Percentiles rank a stretch among this genome's conserved stretches.
phyloP scores from a whole-genome alignment of 495 filamentous ascomycete species.

The Penicillium riverlandense region DNA sequence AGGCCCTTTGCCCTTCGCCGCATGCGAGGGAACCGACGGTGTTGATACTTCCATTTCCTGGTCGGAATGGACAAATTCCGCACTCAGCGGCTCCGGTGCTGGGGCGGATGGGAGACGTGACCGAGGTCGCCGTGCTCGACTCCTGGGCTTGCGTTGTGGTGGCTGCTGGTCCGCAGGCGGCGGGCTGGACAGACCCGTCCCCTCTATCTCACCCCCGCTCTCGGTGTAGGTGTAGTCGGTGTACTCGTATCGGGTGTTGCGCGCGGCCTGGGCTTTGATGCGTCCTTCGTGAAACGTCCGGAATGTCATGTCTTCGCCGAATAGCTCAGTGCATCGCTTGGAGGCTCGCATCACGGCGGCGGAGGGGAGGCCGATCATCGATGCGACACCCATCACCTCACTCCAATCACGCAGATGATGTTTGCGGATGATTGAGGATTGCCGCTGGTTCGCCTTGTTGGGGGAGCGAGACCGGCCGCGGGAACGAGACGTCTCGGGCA shows the following conservation, averaged over 20 bases:
- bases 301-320: conserved; percentile 58
- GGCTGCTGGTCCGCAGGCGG: too few species aligned
- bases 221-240: conserved; percentile 11
- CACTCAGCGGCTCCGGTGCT: too few species aligned
- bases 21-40: not conserved
- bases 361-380: conserved; percentile 57
- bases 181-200: too few species aligned
- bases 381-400: conserved; percentile 67
- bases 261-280: conserved; percentile 13
- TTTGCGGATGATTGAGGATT: conserved; percentile 2
- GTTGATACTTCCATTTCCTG: not conserved
- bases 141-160: too few species aligned
- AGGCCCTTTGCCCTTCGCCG: conserved; percentile 18
- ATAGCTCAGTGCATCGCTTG: conserved; percentile 62
- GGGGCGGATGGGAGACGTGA: not conserved
- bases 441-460: not conserved
- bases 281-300: conserved; percentile 44
- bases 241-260: conserved; percentile 14
- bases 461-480: conserved; percentile 10
- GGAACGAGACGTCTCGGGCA: conserved; percentile 9
- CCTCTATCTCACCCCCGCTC: conserved; percentile 24
- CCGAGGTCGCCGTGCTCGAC: not conserved
- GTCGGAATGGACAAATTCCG: not conserved
- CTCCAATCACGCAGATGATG: conserved; percentile 67
- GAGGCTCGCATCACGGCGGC: conserved; percentile 56